Evolutionary conservation across 2,329 filamentous ascomycete genomes (phyloP).

Genomic region (Neospermospora avenae): DNA sequence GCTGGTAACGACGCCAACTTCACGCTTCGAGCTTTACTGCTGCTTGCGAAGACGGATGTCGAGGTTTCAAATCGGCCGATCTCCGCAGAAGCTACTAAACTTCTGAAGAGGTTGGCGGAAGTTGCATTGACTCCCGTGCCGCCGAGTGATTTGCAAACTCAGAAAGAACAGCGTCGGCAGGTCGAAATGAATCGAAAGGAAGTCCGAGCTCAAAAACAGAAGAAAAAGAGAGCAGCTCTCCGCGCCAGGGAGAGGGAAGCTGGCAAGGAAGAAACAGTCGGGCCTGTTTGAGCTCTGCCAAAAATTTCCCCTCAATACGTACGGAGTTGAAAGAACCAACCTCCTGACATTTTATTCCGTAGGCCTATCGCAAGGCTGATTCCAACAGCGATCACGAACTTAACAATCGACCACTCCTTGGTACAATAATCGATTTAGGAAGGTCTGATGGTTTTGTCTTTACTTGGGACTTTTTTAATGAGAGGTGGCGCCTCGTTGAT

Average conservation of each 20-base stretch:
- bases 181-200: neutral
- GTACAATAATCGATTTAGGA: too few relatives aligned
- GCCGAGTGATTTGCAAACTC: neutral
- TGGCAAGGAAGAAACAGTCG: neutral
- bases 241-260: neutral
- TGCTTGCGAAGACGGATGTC: neutral
- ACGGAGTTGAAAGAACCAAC: too few relatives aligned
- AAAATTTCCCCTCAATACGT: too few relatives aligned
- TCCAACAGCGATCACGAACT: too few relatives aligned
- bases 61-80: neutral
- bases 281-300: too few relatives aligned
- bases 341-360: too few relatives aligned
- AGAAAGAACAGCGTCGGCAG: neutral
- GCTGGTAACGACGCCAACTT: conserved; percentile 12
- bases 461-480: too few relatives aligned
- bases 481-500: too few relatives aligned
- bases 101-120: neutral
- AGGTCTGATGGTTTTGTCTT: too few relatives aligned
- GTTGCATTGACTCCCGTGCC: neutral
- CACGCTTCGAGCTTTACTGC: conserved; percentile 5
- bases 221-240: neutral
- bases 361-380: too few relatives aligned
- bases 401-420: too few relatives aligned
- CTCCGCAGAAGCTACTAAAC: neutral
- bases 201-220: neutral